Base-by-base conservation (phyloP, 768 basidiomycete genomes). In the Suillus brevipes region DNA sequence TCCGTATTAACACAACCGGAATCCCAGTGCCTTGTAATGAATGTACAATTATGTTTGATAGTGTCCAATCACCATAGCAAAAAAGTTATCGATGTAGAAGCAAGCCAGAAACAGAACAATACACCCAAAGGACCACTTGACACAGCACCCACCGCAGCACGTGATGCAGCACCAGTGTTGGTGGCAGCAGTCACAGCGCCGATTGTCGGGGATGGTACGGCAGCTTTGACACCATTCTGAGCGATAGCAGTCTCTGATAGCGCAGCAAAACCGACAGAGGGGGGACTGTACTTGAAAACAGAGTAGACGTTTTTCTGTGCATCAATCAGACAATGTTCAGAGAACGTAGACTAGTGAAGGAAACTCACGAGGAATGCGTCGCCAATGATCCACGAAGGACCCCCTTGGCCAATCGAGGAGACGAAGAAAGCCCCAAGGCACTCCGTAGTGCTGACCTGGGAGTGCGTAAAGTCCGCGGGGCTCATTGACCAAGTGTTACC, bases 381-480 rank as follows among this genome's bases (percentile, higher is more conserved):
- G 40, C 95, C 96, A 36, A 97, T 80, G 69, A 97, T 94, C 95
- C 94, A 97, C 10, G 84, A 67, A 3, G 91, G 89, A 36, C 82
- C 78, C 52, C 80, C 80, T 42, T 77, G 72, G 28, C 85, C 84
- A 2, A 82, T 81, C 28, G 81, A 75, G 60, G 95, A 79, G 59
- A 84, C 81, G 74, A 95, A 97, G 79, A 99, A 90, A 2, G 93
- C 89, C 31, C 97, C 97, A 23, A 94, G 79, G 74, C 97, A 99
- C 52, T 77, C 76, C 38, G 78, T 77, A 2, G 72, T 71, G 12
- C 80, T 78, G 31, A 90, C 72, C 49, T 81, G 75, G 38, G 84
- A 80, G 25, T 95, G 82, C 69, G 81, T 80, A 70, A 88, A 84
- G 69, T 88, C 86, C 28, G 70, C 75, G 4, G 82, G 73, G 36